Percentiles rank a stretch among this genome's conserved stretches.
Evolutionary conservation across 225 moss, liverwort and hornwort genomes (phyloP).

Genomic region (Asterella californica): DNA sequence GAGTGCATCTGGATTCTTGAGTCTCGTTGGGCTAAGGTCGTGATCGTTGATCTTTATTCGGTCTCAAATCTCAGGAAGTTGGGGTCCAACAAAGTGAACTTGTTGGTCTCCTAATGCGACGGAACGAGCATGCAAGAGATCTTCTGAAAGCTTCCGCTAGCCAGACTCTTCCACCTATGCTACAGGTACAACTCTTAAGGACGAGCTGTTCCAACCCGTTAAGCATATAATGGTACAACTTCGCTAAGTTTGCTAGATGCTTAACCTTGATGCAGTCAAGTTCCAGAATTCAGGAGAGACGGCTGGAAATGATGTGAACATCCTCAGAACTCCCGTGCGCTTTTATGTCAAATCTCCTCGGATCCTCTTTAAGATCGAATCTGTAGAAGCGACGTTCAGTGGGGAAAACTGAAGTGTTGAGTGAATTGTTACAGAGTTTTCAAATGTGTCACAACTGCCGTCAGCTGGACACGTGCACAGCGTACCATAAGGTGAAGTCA

Average conservation of each 20-base stretch:
- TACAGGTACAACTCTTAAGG: conserved; percentile 31
- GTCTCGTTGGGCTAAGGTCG: neutral
- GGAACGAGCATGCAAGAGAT: conserved; percentile 49
- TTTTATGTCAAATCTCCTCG: neutral
- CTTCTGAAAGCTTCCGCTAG: conserved; percentile 39
- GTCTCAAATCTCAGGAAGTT: conserved; percentile 34
- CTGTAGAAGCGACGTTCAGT: too few species aligned
- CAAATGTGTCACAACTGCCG: conserved; percentile 47
- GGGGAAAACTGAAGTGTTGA: too few species aligned
- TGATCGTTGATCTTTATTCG: neutral
- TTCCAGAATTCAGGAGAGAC: too few species aligned
- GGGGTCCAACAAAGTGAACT: conserved; percentile 39
- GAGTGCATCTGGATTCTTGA: neutral
- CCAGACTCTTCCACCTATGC: conserved; percentile 49
- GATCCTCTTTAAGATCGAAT: neutral
- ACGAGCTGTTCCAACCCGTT: neutral
- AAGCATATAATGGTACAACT: too few species aligned
- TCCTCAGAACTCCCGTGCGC: too few species aligned
- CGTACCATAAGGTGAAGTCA: conserved; percentile 46
- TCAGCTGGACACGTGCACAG: conserved; percentile 46
- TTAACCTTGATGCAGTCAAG: too few species aligned
- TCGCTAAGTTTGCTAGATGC: too few species aligned
- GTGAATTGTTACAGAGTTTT: conserved; percentile 27
- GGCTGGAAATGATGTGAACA: too few species aligned
- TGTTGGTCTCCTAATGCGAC: conserved; percentile 49